phyloP scores from a whole-genome alignment of 345 rosid genomes.

The Erucastrum elatum region DNA sequence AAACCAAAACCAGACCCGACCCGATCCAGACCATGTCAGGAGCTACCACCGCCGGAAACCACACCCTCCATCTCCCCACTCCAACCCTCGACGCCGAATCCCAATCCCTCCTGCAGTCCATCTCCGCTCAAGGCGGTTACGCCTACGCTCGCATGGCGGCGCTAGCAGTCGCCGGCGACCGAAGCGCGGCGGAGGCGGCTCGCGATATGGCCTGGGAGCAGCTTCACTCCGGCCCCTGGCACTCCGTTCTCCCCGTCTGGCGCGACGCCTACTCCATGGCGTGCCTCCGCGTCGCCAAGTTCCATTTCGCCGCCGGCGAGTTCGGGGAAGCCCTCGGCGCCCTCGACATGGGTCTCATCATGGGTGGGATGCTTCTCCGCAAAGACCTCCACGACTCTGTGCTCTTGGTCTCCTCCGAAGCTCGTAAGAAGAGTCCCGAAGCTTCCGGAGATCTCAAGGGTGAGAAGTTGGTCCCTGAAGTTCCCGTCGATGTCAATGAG shows the following conservation, averaged over 20 bases:
- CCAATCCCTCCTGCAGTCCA: conserved; percentile 54
- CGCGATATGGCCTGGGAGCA: conserved; percentile 99
- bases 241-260: conserved; percentile 91
- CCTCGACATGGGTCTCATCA: conserved; percentile 88
- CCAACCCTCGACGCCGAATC: conserved; percentile 74
- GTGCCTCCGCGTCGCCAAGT: conserved; percentile 71
- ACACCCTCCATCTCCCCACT: conserved; percentile 48
- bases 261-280: conserved; percentile 97
- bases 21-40: conserved; percentile 31
- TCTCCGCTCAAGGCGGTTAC: conserved; percentile 82
- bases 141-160: conserved; percentile 74
- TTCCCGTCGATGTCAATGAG: conserved; percentile 57
- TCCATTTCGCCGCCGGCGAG: conserved; percentile 62
- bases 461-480: conserved; percentile 48
- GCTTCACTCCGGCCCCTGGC: conserved; percentile 98
- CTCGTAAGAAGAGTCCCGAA: conserved; percentile 44
- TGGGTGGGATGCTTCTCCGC: conserved; percentile 89
- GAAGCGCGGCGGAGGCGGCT: conserved; percentile 92
- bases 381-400: conserved; percentile 71
- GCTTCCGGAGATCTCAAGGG: conserved; percentile 31
- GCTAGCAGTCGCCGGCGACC: conserved; percentile 70
- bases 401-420: conserved; percentile 40
- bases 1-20: neutral
- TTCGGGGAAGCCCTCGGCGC: conserved; percentile 70
- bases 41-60: conserved; percentile 17